Conservation (phyloP, 805 yeast species). For the Blastobotrys chiropterorum region DNA sequence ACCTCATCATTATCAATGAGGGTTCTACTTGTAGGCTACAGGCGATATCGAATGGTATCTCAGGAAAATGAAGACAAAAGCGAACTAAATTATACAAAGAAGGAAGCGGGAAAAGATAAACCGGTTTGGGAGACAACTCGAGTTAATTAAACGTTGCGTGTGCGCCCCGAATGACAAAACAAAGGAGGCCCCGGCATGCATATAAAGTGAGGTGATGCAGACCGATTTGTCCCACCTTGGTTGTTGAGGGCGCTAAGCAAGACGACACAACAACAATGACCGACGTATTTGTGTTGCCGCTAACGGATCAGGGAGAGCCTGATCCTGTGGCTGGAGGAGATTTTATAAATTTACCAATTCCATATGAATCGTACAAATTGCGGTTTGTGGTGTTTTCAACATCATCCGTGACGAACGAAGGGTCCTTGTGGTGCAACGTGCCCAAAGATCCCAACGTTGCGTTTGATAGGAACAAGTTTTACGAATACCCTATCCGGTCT, state of each 20-base stretch:
- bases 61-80: no score
- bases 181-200: neutral
- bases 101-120: no score
- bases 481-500: conserved; percentile 42
- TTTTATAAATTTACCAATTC: conserved; percentile 35
- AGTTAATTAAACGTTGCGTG: no score
- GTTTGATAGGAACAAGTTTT: conserved; percentile 55
- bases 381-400: conserved; percentile 70
- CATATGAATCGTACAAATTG: conserved; percentile 37
- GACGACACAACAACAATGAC: neutral
- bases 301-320: conserved; percentile 27
- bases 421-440: conserved; percentile 65
- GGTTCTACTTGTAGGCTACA: no score
- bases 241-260: neutral
- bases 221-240: neutral
- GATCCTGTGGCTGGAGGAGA: conserved; percentile 30
- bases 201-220: neutral
- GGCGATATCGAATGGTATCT: no score
- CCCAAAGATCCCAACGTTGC: conserved; percentile 40
- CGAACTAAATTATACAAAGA: no score
- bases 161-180: no score
- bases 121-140: no score
- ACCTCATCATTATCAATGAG: no score
- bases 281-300: conserved; percentile 18
- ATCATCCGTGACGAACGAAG: conserved; percentile 62